Base-by-base conservation (phyloP, 192 early-diverging fungal species). In the Coemansia guatemalensis region DNA sequence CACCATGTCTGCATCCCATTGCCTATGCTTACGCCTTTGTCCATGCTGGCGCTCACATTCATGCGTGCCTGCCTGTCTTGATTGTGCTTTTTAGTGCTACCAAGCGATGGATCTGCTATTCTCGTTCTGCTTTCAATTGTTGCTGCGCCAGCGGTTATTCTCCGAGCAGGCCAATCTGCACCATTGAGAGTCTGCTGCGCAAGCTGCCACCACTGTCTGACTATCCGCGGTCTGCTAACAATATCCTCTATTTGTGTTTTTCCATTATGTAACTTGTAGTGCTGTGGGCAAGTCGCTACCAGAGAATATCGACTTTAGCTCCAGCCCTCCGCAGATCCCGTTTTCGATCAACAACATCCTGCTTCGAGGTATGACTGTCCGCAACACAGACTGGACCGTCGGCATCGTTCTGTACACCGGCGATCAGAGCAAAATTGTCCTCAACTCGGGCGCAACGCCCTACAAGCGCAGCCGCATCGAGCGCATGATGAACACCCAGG, bases 321-420 rank as follows among this genome's bases (percentile, higher is more conserved):
- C 60, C 33, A 59, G 65, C 8, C 73, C 73, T 8, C 63, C 39
- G 25, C 25, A 59, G 50, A 68, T 66, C 17, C 89, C 94, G n/a
- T 74, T 98, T 8, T 85, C 83, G 27, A 91, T 93, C 49, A 90
- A 87, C 69, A 89, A 90, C 64, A 66, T 95, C 48, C 72, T 96
- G n/a, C 75, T 98, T 17, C 85, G 96, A 47, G 96, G 95, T 14
- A 94, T 93, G 75, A 84, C 89, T 5, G 68, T 98, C 27, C 82
- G 93, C 35, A 98, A 98, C 79, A 96, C 95, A 0, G 87, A 88
- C 56, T 98, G 93, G 92, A 82, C 89, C 8, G 86, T 95, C 60
- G 95, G 93, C 2, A 51, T 94, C 0, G 88, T 90, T 11, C 55
- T 95, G 8, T 92, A 85, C 56, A 97, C 96, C 3, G 96, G 96